Evolutionary conservation across 208 protist species (phyloP).

Genomic region (Endotrypanum monterogeii): DNA sequence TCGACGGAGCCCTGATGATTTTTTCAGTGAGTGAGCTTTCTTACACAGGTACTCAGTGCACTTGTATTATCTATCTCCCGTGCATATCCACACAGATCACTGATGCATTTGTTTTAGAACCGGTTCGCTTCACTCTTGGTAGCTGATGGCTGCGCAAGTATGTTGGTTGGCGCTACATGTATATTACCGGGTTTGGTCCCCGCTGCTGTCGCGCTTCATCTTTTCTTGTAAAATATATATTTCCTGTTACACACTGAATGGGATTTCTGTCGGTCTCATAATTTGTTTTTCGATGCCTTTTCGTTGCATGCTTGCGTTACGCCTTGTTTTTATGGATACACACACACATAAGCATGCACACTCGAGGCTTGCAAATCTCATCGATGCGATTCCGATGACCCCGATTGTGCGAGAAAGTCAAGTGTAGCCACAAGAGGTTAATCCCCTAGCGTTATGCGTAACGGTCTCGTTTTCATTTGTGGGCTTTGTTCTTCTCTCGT

Average conservation of each 20-base stretch:
- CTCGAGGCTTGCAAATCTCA: too few species aligned
- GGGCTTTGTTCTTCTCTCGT: background rate
- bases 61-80: background rate
- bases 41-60: background rate
- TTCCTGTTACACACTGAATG: background rate
- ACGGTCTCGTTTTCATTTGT: background rate
- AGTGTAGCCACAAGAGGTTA: background rate
- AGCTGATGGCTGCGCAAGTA: too few species aligned
- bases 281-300: too few species aligned
- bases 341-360: too few species aligned
- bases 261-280: too few species aligned
- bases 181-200: too few species aligned
- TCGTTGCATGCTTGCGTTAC: too few species aligned
- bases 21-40: constrained; percentile 5
- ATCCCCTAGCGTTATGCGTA: background rate
- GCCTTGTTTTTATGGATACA: too few species aligned
- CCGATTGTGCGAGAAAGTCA: background rate
- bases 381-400: background rate
- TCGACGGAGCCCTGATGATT: constrained; percentile 41
- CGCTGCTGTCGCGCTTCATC: background rate
- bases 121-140: background rate
- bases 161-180: background rate
- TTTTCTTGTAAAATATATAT: too few species aligned
- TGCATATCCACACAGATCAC: background rate
- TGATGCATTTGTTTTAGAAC: background rate